Evolutionary conservation across 495 filamentous ascomycete genomes (phyloP), one percentile per base, ranked within the genome.

Genomic region (Aspergillus hancockii): DNA sequence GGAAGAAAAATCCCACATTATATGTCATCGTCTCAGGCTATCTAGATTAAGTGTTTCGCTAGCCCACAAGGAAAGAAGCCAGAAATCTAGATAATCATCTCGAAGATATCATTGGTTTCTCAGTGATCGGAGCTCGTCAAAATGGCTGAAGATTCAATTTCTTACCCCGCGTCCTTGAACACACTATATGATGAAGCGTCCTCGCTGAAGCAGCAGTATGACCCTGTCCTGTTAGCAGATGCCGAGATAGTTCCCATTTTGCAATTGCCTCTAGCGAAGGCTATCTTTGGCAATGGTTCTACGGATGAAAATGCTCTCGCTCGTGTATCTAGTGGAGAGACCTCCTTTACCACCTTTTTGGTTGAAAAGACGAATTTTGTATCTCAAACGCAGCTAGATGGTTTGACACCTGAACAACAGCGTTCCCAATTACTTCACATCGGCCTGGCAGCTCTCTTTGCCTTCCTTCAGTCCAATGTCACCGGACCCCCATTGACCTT

Each of bases 381-480:
- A 21, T 63, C 71, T 4, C 58, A 71, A 49, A 47, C 64, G 30
- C 53, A 56, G 0, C 49, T 22, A 47, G 66, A 72, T 46, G 75
- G 62, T 19, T 53, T 71, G 32, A 71, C 68, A 8, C 6, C 56
- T 9, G 66, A 71, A 55, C 70, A 75, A 64, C 69, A 64, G 53
- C 67, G 69, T 50, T 79, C 75, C 8, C 76, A 76, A 50, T 34
- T 86, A 31, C 71, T 88, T 47, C 71, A 81, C 22, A 73, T 94
- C 46, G 92, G 85, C 19, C 74, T 88, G 16, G 87, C 88, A 1
- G 87, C 91, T 0, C 78, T 97, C 21, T 82, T 90, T 65, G 83
- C 85, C n/a, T 98, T 98, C 70, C 71, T 97, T 21, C 94, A 98
- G 63, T 86, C 87, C 0, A 98, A 91, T 70, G 89, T 97, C 52